A percentile compares a stretch with the other conserved stretches of the same genome.
Evolutionary conservation across 106 monocot species (phyloP).

Genomic region (Gastrodia elata): DNA sequence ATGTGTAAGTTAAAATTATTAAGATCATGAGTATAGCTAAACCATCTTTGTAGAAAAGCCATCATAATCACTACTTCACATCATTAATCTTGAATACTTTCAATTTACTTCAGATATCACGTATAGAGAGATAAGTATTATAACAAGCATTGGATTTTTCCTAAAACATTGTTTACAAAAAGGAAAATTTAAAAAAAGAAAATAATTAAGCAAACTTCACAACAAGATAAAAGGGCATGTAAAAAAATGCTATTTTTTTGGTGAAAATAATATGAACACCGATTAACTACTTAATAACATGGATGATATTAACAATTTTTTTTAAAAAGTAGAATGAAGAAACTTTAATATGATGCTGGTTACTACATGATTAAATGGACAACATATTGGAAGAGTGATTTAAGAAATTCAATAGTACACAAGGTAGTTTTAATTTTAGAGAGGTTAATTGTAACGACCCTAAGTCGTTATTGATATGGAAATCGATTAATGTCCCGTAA

Average conservation of each 20-base stretch:
- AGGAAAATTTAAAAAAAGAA: not conserved
- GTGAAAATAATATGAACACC: not conserved
- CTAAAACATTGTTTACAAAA: not conserved
- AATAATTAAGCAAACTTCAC: not conserved
- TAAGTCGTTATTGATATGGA: no score
- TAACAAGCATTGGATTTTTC: not conserved
- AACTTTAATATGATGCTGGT: no score
- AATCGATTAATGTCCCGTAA: no score
- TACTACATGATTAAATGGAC: no score
- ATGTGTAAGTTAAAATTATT: conserved; percentile 11
- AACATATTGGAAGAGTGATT: no score
- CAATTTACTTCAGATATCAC: not conserved
- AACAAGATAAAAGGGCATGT: not conserved
- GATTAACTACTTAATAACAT: no score
- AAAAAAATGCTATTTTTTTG: not conserved
- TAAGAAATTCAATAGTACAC: no score
- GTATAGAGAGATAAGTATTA: not conserved
- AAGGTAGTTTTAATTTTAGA: no score
- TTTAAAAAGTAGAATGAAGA: no score
- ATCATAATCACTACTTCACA: not conserved
- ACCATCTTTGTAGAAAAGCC: not conserved
- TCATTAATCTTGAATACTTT: not conserved
- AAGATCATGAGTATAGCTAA: not conserved
- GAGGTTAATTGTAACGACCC: no score
- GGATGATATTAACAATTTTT: no score